phyloP scores from a whole-genome alignment of 495 filamentous ascomycete genomes.

The Xylaria castorea region DNA sequence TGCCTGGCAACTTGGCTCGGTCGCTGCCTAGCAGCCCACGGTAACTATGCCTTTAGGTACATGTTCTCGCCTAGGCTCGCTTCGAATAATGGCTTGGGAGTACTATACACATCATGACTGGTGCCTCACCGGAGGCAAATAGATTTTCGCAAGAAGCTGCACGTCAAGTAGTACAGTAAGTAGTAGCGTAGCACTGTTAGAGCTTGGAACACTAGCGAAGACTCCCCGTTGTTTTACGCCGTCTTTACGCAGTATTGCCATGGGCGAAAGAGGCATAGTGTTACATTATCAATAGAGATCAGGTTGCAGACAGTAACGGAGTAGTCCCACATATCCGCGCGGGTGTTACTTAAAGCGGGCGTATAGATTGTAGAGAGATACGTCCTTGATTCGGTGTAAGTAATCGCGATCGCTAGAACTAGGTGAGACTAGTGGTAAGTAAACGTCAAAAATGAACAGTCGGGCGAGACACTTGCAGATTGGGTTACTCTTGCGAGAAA shows the following conservation, averaged over 20 bases:
- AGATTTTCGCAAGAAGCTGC: not conserved
- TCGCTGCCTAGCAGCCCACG: conserved; percentile 1
- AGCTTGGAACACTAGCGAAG: no score
- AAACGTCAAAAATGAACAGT: not conserved
- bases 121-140: not conserved
- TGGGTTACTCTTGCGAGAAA: not conserved
- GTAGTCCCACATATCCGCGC: conserved; percentile 9
- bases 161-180: not conserved
- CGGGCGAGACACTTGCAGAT: not conserved
- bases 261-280: not conserved
- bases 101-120: not conserved
- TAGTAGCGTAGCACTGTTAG: not conserved
- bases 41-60: conserved; percentile 2
- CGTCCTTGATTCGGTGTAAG: not conserved
- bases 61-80: not conserved
- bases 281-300: not conserved
- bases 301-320: not conserved
- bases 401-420: not conserved
- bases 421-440: not conserved
- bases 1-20: not conserved
- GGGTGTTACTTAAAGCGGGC: not conserved
- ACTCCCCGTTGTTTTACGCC: not conserved
- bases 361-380: not conserved
- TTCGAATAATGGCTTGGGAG: not conserved
- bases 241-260: not conserved